A percentile compares a stretch with the other conserved stretches of the same genome.
These are phyloP conservation scores for Tulasnella calospora DNA, from an alignment of 768 basidiomycete genomes.

Conservation along the genomic window DNA sequence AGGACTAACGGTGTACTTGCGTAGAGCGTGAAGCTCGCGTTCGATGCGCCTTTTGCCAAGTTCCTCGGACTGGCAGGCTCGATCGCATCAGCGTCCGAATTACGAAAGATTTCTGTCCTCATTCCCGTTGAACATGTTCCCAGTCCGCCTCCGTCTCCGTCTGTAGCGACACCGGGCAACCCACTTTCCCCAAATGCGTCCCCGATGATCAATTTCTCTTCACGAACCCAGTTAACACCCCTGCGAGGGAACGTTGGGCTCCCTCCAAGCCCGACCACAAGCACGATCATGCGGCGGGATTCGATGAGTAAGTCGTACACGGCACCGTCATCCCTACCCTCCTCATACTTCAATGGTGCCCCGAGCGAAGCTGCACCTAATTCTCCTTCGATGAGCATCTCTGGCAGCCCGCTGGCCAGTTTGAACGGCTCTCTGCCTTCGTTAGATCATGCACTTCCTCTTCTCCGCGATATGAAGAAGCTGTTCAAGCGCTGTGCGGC, in stretches of 20 bases:
- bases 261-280: neutral
- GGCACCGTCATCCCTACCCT: neutral
- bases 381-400: neutral
- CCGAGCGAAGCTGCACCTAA: neutral
- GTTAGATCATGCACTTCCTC: conserved; percentile 39
- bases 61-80: conserved; percentile 37
- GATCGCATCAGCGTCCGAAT: conserved; percentile 36
- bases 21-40: conserved; percentile 36
- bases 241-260: neutral
- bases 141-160: conserved; percentile 34
- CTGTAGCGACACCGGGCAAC: conserved; percentile 33
- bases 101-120: conserved; percentile 36
- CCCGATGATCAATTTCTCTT: conserved; percentile 30
- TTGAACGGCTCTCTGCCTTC: conserved; percentile 20
- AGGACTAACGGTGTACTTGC: too few species aligned
- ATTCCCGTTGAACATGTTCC: conserved; percentile 37
- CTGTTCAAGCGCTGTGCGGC: conserved; percentile 40
- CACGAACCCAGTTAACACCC: neutral
- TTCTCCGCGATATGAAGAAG: conserved; percentile 39
- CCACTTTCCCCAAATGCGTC: conserved; percentile 36
- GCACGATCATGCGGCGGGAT: neutral
- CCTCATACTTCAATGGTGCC: neutral
- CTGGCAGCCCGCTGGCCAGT: neutral
- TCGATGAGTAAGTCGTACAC: conserved; percentile 10
- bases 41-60: conserved; percentile 41